Evolutionary conservation across 768 basidiomycete genomes (phyloP).

Genomic region (Tylopilus subfusipes): DNA sequence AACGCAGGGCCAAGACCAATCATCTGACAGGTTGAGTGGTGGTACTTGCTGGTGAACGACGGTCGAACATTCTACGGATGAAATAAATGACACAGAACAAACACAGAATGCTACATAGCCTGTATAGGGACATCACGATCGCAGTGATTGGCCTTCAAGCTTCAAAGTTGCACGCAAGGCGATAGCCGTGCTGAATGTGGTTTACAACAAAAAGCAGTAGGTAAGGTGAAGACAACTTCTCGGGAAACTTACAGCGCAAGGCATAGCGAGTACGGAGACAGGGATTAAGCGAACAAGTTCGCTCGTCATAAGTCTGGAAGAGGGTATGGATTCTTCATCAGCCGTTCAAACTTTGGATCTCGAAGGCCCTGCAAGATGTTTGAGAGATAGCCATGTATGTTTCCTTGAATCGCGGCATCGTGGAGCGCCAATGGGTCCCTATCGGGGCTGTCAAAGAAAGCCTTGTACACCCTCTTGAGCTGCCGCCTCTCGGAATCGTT

Average conservation of each 20-base stretch:
- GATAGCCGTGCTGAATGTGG: neutral
- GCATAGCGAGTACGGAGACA: too few relatives aligned
- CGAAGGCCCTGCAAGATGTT: neutral
- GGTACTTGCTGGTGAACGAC: too few relatives aligned
- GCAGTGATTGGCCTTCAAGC: too few relatives aligned
- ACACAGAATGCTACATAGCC: too few relatives aligned
- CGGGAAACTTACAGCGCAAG: neutral
- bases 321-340: neutral
- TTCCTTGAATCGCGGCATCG: neutral
- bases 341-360: neutral
- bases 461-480: conserved; percentile 1
- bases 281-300: neutral
- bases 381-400: neutral
- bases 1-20: conserved; percentile 69
- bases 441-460: neutral
- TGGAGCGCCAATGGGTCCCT: neutral
- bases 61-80: too few relatives aligned
- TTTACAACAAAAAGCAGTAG: neutral
- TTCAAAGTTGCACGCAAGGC: too few relatives aligned
- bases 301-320: neutral
- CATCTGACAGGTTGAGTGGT: conserved; percentile 58
- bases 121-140: too few relatives aligned
- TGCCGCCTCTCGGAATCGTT: neutral
- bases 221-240: neutral
- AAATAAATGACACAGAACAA: too few relatives aligned